phyloP scores from a whole-genome alignment of 768 basidiomycete species.

The Tylopilus felleus region DNA sequence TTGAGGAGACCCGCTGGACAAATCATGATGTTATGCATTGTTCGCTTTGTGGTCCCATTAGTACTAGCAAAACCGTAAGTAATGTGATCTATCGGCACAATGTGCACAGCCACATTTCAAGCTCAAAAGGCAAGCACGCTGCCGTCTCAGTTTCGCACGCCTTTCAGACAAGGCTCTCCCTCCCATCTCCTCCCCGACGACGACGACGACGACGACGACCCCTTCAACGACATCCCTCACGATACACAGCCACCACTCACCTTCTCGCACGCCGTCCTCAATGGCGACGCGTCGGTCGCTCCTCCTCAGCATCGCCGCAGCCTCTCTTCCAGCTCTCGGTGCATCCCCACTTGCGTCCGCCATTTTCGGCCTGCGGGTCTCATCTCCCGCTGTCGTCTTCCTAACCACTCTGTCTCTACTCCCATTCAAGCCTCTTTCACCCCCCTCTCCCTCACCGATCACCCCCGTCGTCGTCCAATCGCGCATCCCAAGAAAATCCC shows the following conservation, averaged over 20 bases:
- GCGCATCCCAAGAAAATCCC: conserved; percentile 67
- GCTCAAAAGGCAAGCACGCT: conserved; percentile 31
- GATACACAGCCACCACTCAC: background rate
- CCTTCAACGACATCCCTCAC: background rate
- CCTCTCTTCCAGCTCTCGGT: conserved; percentile 23
- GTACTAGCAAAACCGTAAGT: background rate
- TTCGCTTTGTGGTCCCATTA: background rate
- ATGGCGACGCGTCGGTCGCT: conserved; percentile 28
- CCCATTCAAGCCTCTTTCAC: conserved; percentile 43
- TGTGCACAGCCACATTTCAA: conserved; percentile 30
- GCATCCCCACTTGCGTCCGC: conserved; percentile 30
- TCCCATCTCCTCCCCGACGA: background rate
- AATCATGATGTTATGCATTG: background rate
- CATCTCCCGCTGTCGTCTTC: conserved; percentile 66
- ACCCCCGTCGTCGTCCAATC: conserved; percentile 74
- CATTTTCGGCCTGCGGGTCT: conserved; percentile 56
- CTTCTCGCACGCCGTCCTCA: conserved; percentile 2
- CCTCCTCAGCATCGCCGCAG: conserved; percentile 19
- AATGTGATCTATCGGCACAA: background rate
- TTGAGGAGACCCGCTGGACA: conserved; percentile 10
- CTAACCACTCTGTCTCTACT: conserved; percentile 61
- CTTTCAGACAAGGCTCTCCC: conserved; percentile 24
- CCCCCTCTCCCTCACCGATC: conserved; percentile 55
- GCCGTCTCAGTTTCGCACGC: conserved; percentile 29
- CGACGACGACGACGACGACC: conserved; percentile 1